Conservation (phyloP, 345 rosid species). For the Kandelia obovata region DNA sequence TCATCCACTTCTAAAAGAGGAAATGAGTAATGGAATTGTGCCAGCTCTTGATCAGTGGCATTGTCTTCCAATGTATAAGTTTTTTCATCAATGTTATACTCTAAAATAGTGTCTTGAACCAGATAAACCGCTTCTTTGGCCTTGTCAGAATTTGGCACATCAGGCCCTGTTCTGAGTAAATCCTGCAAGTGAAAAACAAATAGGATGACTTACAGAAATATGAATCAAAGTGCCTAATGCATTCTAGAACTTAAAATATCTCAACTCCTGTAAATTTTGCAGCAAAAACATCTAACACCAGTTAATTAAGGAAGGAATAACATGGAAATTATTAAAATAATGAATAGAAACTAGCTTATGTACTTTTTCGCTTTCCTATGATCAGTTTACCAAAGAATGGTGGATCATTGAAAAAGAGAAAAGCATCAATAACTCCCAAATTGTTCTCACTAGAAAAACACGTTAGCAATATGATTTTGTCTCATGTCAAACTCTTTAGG, state of each 20-base stretch:
- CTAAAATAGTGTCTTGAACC: constrained; percentile 46
- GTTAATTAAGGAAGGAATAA: neutral
- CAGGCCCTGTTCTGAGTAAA: constrained; percentile 21
- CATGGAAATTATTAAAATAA: neutral
- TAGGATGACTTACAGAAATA: constrained; percentile 7
- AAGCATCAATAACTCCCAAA: neutral
- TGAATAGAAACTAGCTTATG: neutral
- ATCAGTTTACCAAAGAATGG: too few relatives aligned
- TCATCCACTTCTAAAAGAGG: constrained; percentile 77
- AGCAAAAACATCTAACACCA: neutral
- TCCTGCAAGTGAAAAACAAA: constrained; percentile 42
- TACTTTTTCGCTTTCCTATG: neutral
- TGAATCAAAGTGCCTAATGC: constrained; percentile 3
- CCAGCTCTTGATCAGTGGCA: constrained; percentile 31
- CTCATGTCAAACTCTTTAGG: neutral
- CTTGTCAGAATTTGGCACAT: constrained; percentile 26
- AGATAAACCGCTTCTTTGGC: constrained; percentile 49
- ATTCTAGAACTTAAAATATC: neutral
- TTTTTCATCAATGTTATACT: constrained; percentile 36
- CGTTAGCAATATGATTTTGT: neutral
- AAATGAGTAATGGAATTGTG: constrained; percentile 34
- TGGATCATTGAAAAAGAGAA: neutral
- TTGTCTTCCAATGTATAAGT: constrained; percentile 40
- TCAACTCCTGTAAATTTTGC: neutral
- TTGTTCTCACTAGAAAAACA: neutral